Evolutionary conservation across 176 grass and related monocot genomes (phyloP).

Genomic region (Cenchrus fungigraminus): DNA sequence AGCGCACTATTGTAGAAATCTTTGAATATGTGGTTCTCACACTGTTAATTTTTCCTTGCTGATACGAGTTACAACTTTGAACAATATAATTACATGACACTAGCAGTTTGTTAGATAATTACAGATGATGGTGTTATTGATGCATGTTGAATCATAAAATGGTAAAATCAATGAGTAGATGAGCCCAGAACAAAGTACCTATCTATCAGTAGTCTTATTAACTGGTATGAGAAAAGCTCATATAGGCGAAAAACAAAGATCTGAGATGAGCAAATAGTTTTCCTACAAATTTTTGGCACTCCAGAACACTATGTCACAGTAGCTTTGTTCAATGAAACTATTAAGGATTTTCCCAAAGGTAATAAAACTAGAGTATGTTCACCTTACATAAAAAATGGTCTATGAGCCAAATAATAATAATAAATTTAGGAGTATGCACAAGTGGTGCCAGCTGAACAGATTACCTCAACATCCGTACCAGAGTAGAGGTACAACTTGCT

Average conservation of each 20-base stretch:
- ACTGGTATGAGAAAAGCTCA: not conserved
- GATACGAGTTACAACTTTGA: slow-evolving; percentile 1
- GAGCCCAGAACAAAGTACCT: slow-evolving; percentile 9
- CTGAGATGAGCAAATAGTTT: not conserved
- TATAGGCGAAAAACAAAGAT: not conserved
- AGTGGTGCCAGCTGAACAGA: slow-evolving; percentile 13
- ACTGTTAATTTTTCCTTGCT: not conserved
- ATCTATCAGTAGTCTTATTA: slow-evolving; percentile 12
- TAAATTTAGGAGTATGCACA: slow-evolving; percentile 7
- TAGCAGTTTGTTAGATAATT: not conserved
- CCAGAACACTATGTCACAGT: slow-evolving; percentile 7
- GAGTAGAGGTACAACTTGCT: slow-evolving; percentile 87
- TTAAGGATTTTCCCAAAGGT: not conserved
- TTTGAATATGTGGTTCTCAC: not conserved
- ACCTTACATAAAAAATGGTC: slow-evolving; percentile 19
- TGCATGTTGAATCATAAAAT: slow-evolving; percentile 4
- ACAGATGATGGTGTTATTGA: not conserved
- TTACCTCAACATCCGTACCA: slow-evolving; percentile 92
- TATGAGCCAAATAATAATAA: slow-evolving; percentile 13
- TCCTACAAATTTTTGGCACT: not conserved
- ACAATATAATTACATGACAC: not conserved
- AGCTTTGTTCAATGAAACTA: slow-evolving; percentile 16
- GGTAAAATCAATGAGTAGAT: slow-evolving; percentile 14
- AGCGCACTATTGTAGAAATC: not conserved
- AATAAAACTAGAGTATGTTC: slow-evolving; percentile 1